Evolutionary conservation across 2,329 filamentous ascomycete species (phyloP).

Genomic region (Aureobasidium subglaciale): DNA sequence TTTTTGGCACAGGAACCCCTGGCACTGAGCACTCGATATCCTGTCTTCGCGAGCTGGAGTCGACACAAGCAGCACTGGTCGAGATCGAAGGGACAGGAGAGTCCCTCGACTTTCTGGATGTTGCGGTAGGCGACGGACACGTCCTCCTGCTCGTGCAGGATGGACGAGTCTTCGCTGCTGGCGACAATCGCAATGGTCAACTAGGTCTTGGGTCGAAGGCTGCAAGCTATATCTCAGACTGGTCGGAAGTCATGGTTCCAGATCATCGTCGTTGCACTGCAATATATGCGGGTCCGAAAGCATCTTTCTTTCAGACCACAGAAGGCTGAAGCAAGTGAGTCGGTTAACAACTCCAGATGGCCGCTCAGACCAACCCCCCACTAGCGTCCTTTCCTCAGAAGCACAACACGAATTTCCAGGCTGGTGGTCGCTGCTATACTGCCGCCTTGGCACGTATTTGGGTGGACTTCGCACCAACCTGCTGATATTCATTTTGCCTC

Average conservation of each 20-base stretch:
- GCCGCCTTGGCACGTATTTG: background rate
- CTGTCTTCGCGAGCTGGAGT: conserved; percentile 19
- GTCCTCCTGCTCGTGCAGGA: conserved; percentile 48
- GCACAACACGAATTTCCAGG: too few species aligned
- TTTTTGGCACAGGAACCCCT: conserved; percentile 47
- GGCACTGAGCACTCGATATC: conserved; percentile 20
- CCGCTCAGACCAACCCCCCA: background rate
- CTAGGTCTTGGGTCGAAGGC: conserved; percentile 37
- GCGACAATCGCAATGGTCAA: conserved; percentile 53
- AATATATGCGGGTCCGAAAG: conserved; percentile 8
- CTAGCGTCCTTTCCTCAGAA: background rate
- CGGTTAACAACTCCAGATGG: background rate
- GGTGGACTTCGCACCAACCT: too few species aligned
- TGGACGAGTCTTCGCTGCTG: conserved; percentile 48
- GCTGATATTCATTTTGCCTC: too few species aligned
- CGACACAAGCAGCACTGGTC: conserved; percentile 25
- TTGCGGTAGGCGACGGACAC: conserved; percentile 53
- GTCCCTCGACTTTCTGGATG: conserved; percentile 44
- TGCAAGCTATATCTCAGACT: conserved; percentile 21
- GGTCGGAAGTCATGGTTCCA: conserved; percentile 19
- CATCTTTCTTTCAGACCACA: background rate
- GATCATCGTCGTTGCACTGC: background rate
- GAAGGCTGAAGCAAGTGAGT: background rate
- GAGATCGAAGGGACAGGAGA: conserved; percentile 34
- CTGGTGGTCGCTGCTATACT: too few species aligned